phyloP scores from a whole-genome alignment of 2,329 filamentous ascomycete genomes.

The Aureobasidium sp. region DNA sequence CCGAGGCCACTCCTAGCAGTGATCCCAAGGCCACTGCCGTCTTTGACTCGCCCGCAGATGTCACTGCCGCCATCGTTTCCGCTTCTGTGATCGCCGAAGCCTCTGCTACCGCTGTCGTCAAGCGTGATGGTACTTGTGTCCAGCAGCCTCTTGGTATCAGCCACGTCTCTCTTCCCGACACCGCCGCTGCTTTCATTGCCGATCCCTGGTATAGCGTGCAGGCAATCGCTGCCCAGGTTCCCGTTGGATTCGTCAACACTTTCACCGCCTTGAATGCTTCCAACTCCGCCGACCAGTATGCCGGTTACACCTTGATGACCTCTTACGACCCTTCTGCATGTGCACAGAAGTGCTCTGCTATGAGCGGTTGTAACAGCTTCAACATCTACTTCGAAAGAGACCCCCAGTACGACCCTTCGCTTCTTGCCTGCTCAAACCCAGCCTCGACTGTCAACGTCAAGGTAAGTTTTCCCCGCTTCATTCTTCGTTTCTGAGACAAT shows the following conservation, averaged over 20 bases:
- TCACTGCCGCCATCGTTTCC: background rate
- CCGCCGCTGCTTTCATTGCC: slow-evolving; percentile 14
- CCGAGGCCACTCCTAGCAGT: background rate
- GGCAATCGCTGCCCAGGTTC: slow-evolving; percentile 4
- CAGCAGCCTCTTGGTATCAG: background rate
- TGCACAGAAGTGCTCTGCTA: slow-evolving; percentile 7
- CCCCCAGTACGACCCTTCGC: slow-evolving; percentile 21
- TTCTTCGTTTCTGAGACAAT: no score
- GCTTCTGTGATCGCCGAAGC: background rate
- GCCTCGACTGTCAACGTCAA: slow-evolving; percentile 25
- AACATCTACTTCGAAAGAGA: slow-evolving; percentile 13
- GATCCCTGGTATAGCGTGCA: background rate
- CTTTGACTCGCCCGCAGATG: slow-evolving; percentile 5
- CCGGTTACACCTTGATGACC: background rate
- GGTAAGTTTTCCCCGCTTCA: background rate
- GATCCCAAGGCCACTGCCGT: slow-evolving; percentile 1
- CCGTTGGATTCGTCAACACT: slow-evolving; percentile 13
- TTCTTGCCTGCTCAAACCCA: slow-evolving; percentile 26
- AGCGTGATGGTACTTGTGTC: slow-evolving; percentile 2
- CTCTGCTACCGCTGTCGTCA: background rate
- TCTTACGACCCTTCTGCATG: slow-evolving; percentile 12
- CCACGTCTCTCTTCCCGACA: background rate
- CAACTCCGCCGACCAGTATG: slow-evolving; percentile 6
- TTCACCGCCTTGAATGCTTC: slow-evolving; percentile 21
- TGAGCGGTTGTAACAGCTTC: slow-evolving; percentile 12